Base-by-base conservation (phyloP, 768 basidiomycete species). In the Russula earlei region DNA sequence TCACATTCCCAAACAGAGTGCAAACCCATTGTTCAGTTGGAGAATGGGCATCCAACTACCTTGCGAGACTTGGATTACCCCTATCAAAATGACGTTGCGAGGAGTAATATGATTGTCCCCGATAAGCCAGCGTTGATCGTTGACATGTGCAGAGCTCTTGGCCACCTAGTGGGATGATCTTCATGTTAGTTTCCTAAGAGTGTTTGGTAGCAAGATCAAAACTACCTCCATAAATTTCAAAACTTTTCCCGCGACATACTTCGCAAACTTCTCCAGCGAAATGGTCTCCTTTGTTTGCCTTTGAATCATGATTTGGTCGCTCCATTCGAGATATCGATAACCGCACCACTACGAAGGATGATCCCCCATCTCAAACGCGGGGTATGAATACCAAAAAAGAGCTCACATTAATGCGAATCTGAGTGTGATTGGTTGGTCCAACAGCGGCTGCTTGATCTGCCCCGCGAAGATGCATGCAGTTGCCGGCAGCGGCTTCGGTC, bases 31-130 rank as follows among this genome's bases (percentile, higher is more conserved):
- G 10, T 48, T 38, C 24, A 49, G 12, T 15, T 54, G 57, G 34
- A 58, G 52, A 48, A 58, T 53, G 1, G 56, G 56, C 56, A 58
- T 58, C 56, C 51, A 58, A 31, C 56, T 58, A 5, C 56, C 56
- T 48, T 48, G 51, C 4, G 56, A 58, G 8, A 58, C 56, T 0
- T 58, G 51, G 20, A 58, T 33, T 1, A 24, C 40, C 17, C 56
- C 56, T 11, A 58, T 42, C 33, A 58, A 42, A 14, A 7, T 17
- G 40, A 58, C 5, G 5, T 53, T 2, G 0, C 4, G 0, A n/a
- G 45, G 31, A 9, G 33, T 43, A 40, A 58, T 58, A 14, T 27
- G 40, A 3, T 31, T 5, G 4, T 29, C 12, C 25, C 46, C 51
- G 2, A 58, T 53, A 10, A 10, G 25, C 40, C 27, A 58, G 19